Evolutionary conservation across 1,284 basidiomycete species (phyloP), one percentile per base, ranked within the genome.

Genomic region (Puccinia horiana): DNA sequence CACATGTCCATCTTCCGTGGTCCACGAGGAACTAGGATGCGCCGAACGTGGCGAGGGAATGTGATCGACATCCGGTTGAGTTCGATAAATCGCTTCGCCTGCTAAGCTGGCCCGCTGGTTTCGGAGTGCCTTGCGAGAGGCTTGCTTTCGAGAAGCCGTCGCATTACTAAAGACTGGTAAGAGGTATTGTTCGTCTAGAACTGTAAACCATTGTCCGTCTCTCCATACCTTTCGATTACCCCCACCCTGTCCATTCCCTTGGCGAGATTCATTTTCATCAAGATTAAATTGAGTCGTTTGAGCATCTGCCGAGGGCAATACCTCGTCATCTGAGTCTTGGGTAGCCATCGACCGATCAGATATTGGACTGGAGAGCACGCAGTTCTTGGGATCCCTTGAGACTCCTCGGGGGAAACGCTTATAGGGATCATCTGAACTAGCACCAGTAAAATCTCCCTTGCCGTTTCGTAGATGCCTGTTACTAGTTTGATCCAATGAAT

Each of bases 161-260:
- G 87, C 84, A 82, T 82, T 82, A 37, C 73, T 76, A 44, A 82
- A 82, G 58, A 98, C 89, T 20, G 96, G 97, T 2, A 98, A 88
- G 23, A 99, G 89, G 87, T 98, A 99, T 83, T 95, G 90, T 87
- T 99, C 95, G 87, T 99, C 96, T 67, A 99, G 89, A 44, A 92
- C 90, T 84, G 95, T 95, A 91, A 99, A 99, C 96, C 96, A 98
- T 87, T 95, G 94, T 8, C 90, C 90, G 83, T 91, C 89, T 26
- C 89, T 86, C 88, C 89, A 89, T 18, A 89, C 87, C 61, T 83
- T 79, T 87, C 88, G 40, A 87, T 86, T 42, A 84, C 85, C 52
- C 80, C 85, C 82, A 70, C 49, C 63, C 32, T 32, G 23, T 32
- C 42, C 40, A 52, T 37, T 65, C 26, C 76, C 61, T 52, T 77